Conservation (phyloP, 1,139 yeast genomes). For the Debaryomycetaceae sp. region DNA sequence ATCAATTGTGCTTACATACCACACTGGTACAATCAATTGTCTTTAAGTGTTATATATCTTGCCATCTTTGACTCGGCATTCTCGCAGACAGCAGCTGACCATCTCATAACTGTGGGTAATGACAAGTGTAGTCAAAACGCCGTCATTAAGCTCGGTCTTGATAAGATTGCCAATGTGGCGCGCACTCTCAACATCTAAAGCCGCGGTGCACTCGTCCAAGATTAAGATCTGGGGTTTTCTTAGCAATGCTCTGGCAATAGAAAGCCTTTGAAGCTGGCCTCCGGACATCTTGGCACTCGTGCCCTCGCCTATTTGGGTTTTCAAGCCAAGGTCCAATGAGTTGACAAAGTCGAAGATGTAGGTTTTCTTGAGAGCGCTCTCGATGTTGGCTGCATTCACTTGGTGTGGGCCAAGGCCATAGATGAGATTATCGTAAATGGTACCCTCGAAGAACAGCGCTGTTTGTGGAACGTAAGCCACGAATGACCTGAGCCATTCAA, state of each 20-base stretch:
- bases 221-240: slow-evolving; percentile 59
- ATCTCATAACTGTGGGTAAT: slow-evolving; percentile 59
- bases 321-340: slow-evolving; percentile 51
- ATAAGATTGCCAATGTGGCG: slow-evolving; percentile 39
- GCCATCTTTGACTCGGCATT: slow-evolving; percentile 44
- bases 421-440: slow-evolving; percentile 59
- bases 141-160: slow-evolving; percentile 23
- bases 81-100: slow-evolving; percentile 45
- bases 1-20: slow-evolving; percentile 3
- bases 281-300: slow-evolving; percentile 49
- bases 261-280: slow-evolving; percentile 76
- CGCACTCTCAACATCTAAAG: slow-evolving; percentile 59
- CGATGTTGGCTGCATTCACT: slow-evolving; percentile 30
- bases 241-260: slow-evolving; percentile 70
- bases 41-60: too few relatives aligned
- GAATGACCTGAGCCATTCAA: slow-evolving; percentile 46
- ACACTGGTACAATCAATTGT: too few relatives aligned
- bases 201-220: slow-evolving; percentile 79
- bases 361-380: slow-evolving; percentile 38
- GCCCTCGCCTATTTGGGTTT: slow-evolving; percentile 53
- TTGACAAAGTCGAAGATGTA: slow-evolving; percentile 50
- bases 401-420: slow-evolving; percentile 47
- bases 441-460: slow-evolving; percentile 61
- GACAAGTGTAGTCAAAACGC: slow-evolving; percentile 33
- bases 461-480: slow-evolving; percentile 67